Percentiles rank a stretch among this genome's conserved stretches.
Conservation (phyloP, 768 basidiomycete genomes). For the Leccinum rimulosum region DNA sequence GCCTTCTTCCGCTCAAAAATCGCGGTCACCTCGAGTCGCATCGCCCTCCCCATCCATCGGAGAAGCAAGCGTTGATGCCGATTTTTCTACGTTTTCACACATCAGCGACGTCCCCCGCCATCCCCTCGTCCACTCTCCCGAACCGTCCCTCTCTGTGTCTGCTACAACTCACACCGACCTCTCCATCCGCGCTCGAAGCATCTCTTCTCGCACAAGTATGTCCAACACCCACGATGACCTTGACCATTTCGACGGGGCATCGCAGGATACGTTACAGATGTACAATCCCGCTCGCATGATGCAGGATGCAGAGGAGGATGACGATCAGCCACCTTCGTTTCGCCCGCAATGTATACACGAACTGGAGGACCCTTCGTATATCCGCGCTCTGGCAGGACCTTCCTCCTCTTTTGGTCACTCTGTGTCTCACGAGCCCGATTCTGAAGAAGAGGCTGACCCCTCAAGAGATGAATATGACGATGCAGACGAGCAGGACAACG, state of each 20-base stretch:
- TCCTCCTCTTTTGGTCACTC: slow-evolving; percentile 7
- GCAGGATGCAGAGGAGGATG: slow-evolving; percentile 28
- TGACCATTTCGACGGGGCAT: slow-evolving; percentile 10
- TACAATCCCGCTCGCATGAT: slow-evolving; percentile 25
- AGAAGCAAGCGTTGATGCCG: not conserved
- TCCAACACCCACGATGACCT: slow-evolving; percentile 14
- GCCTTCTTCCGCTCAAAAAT: slow-evolving; percentile 14
- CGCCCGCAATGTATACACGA: slow-evolving; percentile 56
- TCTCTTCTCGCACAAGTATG: slow-evolving; percentile 24
- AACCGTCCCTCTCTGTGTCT: slow-evolving; percentile 33
- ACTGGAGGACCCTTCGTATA: slow-evolving; percentile 37
- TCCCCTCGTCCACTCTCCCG: slow-evolving; percentile 32
- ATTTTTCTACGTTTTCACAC: slow-evolving; percentile 22
- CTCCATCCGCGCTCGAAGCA: slow-evolving; percentile 29
- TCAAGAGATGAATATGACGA: not conserved
- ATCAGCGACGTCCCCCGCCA: slow-evolving; percentile 31
- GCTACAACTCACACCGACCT: slow-evolving; percentile 34
- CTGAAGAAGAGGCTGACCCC: not conserved
- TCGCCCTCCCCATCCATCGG: not conserved
- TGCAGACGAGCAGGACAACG: slow-evolving; percentile 8
- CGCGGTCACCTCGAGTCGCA: not conserved
- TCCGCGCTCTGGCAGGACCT: slow-evolving; percentile 12
- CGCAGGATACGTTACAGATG: slow-evolving; percentile 17
- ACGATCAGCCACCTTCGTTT: slow-evolving; percentile 26
- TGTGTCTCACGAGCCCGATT: not conserved